phyloP scores from a whole-genome alignment of 2,329 filamentous ascomycete species.

The Akanthomyces uredinophilus region DNA sequence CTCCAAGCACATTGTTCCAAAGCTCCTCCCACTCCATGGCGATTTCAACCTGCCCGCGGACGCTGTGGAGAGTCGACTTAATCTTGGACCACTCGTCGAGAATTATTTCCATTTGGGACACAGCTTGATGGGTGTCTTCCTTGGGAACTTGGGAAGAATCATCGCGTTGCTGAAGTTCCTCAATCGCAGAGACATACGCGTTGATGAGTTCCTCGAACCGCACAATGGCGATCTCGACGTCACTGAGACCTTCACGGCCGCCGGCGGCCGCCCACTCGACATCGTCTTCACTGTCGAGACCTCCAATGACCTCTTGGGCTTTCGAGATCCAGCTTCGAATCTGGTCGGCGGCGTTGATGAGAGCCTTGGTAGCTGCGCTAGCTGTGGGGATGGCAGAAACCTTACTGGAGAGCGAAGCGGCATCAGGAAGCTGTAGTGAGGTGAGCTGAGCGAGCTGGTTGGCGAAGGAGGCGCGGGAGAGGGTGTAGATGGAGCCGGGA shows the following conservation, averaged over 20 bases:
- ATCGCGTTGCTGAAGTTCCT: constrained; percentile 72
- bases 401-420: constrained; percentile 73
- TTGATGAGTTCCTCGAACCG: constrained; percentile 87
- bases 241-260: constrained; percentile 72
- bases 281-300: constrained; percentile 91
- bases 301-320: constrained; percentile 80
- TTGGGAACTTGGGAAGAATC: constrained; percentile 70
- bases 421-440: constrained; percentile 81
- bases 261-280: constrained; percentile 94
- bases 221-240: constrained; percentile 67
- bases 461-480: constrained; percentile 87
- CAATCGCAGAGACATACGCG: constrained; percentile 91
- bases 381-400: constrained; percentile 83
- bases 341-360: constrained; percentile 84
- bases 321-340: constrained; percentile 93
- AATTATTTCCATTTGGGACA: constrained; percentile 85
- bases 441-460: constrained; percentile 91
- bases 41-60: constrained; percentile 88
- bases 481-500: constrained; percentile 84
- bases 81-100: constrained; percentile 81
- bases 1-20: constrained; percentile 88
- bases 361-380: constrained; percentile 72
- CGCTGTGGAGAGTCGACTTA: constrained; percentile 66
- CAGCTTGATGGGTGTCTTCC: constrained; percentile 67
- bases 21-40: constrained; percentile 99